Evolutionary conservation across 306 rosid species (phyloP).

Genomic region (Abrus pulchellus): DNA sequence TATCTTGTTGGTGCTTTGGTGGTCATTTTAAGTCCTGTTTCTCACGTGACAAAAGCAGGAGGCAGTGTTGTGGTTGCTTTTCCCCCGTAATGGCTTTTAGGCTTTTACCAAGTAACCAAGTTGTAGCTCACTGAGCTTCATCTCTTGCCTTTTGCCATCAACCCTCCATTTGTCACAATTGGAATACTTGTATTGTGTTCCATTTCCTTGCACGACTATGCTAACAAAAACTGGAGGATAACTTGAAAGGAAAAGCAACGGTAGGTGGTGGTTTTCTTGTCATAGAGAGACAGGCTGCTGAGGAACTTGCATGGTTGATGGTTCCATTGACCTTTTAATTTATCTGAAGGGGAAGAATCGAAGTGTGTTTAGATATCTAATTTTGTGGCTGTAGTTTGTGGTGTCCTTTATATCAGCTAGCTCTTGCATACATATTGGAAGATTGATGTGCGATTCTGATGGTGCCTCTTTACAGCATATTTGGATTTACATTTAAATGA

Average conservation of each 20-base stretch:
- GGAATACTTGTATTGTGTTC: conserved; percentile 1
- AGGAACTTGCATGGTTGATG: conserved; percentile 23
- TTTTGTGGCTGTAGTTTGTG: neutral
- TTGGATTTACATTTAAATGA: no score
- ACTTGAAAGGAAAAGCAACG: neutral
- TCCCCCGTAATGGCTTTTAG: neutral
- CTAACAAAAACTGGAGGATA: neutral
- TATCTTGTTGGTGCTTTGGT: conserved; percentile 2
- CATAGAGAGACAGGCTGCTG: neutral
- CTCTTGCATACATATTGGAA: neutral
- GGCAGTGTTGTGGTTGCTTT: neutral
- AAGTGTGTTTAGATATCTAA: neutral
- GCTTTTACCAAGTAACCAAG: neutral
- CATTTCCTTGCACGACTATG: conserved; percentile 9
- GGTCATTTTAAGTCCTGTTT: conserved; percentile 23
- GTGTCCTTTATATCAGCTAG: conserved; percentile 7
- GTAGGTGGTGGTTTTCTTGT: neutral
- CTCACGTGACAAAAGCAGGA: neutral
- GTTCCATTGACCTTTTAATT: neutral
- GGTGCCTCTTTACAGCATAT: neutral
- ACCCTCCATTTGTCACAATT: neutral
- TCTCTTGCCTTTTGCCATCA: neutral
- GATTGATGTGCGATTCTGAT: conserved; percentile 28
- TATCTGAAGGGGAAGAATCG: neutral
- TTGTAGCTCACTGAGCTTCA: neutral